These are phyloP conservation scores for Ilex paraguariensis DNA, from an alignment of 305 asterid genomes.

Conservation along the genomic window DNA sequence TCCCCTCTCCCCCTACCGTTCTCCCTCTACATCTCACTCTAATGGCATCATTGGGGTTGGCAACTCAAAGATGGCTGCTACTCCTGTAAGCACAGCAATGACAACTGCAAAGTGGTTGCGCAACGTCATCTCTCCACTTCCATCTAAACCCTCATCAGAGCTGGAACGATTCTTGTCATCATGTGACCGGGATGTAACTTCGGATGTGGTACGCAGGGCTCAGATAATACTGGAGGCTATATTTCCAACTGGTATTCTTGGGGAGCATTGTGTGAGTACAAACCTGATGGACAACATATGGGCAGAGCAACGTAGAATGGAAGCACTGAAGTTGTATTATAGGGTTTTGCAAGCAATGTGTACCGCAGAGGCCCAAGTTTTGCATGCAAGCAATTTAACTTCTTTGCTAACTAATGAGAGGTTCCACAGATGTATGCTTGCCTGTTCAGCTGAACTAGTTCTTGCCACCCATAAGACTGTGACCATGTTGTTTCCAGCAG, in stretches of 20 bases:
- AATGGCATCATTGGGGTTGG: constrained; percentile 38
- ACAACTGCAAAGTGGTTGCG: constrained; percentile 97
- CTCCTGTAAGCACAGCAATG: constrained; percentile 99
- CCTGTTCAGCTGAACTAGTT: constrained; percentile 98
- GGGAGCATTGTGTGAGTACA: constrained; percentile 43
- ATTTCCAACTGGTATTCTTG: constrained; percentile 88
- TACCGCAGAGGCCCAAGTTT: constrained; percentile 78
- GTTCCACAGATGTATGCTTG: constrained; percentile 99
- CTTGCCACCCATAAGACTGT: constrained; percentile 99
- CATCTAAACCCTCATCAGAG: constrained; percentile 77
- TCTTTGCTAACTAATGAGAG: constrained; percentile 90
- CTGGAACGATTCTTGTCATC: constrained; percentile 76
- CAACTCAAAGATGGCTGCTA: constrained; percentile 57
- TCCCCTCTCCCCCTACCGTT: constrained; percentile 76
- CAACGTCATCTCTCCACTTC: constrained; percentile 85
- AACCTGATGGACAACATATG: constrained; percentile 89
- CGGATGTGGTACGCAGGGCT: constrained; percentile 82
- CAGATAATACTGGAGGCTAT: constrained; percentile 91
- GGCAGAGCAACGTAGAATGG: constrained; percentile 96
- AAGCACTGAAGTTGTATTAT: constrained; percentile 87
- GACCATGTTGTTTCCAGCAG: constrained; percentile 94
- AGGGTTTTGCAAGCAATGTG: constrained; percentile 95
- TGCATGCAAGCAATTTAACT: constrained; percentile 75
- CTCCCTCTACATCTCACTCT: constrained; percentile 50
- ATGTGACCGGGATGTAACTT: constrained; percentile 78